phyloP scores from a whole-genome alignment of 108 stramenopile genomes.

The Skeletonema potamos region DNA sequence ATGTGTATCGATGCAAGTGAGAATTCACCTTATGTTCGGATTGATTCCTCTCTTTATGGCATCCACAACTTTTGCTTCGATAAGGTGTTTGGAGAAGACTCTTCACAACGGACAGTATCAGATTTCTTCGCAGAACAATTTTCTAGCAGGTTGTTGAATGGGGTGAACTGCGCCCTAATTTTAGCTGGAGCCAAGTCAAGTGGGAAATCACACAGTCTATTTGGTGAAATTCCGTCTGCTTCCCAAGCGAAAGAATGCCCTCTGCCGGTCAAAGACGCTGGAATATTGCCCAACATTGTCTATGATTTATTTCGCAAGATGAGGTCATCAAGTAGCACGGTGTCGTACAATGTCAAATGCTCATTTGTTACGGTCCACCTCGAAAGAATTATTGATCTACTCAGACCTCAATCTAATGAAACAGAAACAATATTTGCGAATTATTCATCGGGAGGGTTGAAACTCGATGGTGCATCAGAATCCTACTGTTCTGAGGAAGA shows the following conservation, averaged over 20 bases:
- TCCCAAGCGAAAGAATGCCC: neutral
- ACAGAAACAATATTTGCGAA: constrained; percentile 9
- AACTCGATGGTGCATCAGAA: constrained; percentile 9
- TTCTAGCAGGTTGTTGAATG: constrained; percentile 11
- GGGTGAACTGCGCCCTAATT: constrained; percentile 6
- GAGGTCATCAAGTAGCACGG: neutral
- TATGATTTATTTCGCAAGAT: neutral
- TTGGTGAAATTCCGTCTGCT: neutral
- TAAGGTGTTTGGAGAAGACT: constrained; percentile 10
- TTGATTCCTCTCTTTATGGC: neutral
- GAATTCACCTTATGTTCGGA: neutral
- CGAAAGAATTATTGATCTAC: constrained; percentile 12
- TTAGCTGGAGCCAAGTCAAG: constrained; percentile 7
- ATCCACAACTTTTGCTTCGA: constrained; percentile 3
- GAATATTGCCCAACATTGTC: neutral
- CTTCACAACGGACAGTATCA: constrained; percentile 1
- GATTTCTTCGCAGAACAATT: constrained; percentile 2
- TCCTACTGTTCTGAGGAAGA: constrained; percentile 9
- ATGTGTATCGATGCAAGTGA: constrained; percentile 12
- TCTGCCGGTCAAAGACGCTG: neutral
- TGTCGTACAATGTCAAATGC: constrained; percentile 1
- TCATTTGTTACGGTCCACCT: constrained; percentile 4
- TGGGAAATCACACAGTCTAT: constrained; percentile 12
- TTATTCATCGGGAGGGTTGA: neutral
- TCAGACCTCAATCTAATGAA: constrained; percentile 1